Base-by-base conservation (phyloP, 768 basidiomycete genomes). In the Leccinum variicolor region DNA sequence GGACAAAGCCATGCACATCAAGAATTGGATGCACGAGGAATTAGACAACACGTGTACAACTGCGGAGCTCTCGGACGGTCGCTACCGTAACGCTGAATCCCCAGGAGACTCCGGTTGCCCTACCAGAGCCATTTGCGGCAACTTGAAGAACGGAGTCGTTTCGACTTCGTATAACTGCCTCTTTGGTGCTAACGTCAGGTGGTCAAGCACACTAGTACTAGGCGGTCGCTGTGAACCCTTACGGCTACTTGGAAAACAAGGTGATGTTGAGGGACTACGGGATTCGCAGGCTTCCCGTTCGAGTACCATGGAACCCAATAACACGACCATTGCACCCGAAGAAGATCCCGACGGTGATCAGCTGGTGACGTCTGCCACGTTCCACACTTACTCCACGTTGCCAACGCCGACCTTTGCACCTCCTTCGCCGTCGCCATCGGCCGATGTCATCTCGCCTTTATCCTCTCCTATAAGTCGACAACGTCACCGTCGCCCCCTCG, bases 401-500 rank as follows among this genome's bases (percentile, higher is more conserved):
- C 62, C 62, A 8, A 60, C 66, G 15, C 73, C 68, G 25, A 56
- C 57, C 33, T 66, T 73, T 26, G 66, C 72, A 17, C 62, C 65
- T 45, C 73, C 68, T 57, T 70, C 70, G 25, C 62, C 72, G 41
- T 72, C 67, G 15, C 53, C 72, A 17, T 70, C 66, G 48, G 48
- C 59, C 46, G 70, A 70, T 21, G 52, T 69, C 19, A 64, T 63
- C 28, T 63, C 60, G 10, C 62, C 58, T n/a, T 58, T 45, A 45
- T 66, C 59, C 13, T 64, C 70, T 41, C 61, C 65, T n/a, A 57
- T 56, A 43, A 29, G 57, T 45, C 60, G 49, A 52, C 61, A 61
- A 57, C 66, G 64, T 34, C 58, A 68, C 56, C 72, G 70, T 26
- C 70, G 68, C 23, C 70, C 68, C 15, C 68, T 73, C 13, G 70